Base-by-base conservation (phyloP, 163 green algal species). In the Chloroidium sp. region DNA sequence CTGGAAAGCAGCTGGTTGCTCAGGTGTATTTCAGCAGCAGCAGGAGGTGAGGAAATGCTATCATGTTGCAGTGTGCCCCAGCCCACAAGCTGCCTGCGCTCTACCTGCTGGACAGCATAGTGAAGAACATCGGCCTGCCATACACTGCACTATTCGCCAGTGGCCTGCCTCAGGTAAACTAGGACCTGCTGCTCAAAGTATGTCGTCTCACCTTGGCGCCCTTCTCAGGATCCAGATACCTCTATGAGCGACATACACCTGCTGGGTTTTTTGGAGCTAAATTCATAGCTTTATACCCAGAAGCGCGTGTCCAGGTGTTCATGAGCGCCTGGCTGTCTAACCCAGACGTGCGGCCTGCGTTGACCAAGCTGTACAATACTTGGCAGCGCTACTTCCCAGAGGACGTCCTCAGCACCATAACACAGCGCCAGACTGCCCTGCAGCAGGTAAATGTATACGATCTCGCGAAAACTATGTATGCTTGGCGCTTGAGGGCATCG, bases 101-200 rank as follows among this genome's bases (percentile, higher is more conserved):
- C 0, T 95, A 94, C 82, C 80, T 95, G n/a, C 36, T 93, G 2
- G 91, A 95, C 77, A 91, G 84, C 79, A 93, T 95, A 61, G 79
- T 87, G 58, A 94, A 94, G 82, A 89, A 91, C 60, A 85, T 93
- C 8, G 79, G 86, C 0, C 83, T 90, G 78, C 91, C 91, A 0
- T 95, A 91, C 80, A 85, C 79, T 36, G 58, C 74, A 1, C 76
- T 87, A 0, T 94, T 95, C 59, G 79, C 81, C 1, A 57, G 77
- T 10, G 69, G 74, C 14, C 75, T 94, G 61, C 69, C 84, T 4
- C 81, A 91, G 86, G 89, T 90, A 36, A 36, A 36, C 36, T 36
- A 36, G 36, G 36, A 36, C 36, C 36, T 36, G 36, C 36, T 36
- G 36, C 36, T 36, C 36, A 36, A 36, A 36, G 36, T 36, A 36